Base-by-base conservation (phyloP, 176 grass and related monocot genomes). In the Tillandsia leiboldiana region DNA sequence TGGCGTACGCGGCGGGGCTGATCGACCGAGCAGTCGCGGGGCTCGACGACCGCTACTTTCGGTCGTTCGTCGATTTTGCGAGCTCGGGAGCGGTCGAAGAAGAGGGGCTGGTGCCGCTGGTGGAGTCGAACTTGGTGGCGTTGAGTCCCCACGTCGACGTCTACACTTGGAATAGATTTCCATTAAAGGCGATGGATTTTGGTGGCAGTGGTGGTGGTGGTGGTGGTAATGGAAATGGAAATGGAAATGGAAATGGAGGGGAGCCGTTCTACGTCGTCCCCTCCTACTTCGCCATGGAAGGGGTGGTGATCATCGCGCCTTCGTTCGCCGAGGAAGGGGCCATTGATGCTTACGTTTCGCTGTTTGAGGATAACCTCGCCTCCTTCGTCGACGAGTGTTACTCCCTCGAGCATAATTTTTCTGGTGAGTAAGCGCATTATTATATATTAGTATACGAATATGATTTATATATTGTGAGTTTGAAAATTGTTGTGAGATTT, bases 111-210 rank as follows among this genome's bases (percentile, higher is more conserved):
- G 83, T 71, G 51, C 48, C 74, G 51, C 85, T 80, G 17, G 83
- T 86, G 1, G 74, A 83, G 51, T 33, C 78, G 61, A 52, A 65
- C 11, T 74, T 78, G 73, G 69, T 62, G 61, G 82, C 70, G 70
- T 27, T 83, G 2, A 80, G 85, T 61, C 90, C 90, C 4, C 18
- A 92, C 77, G 17, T 92, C 47, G 89, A 92, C 76, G 89, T 92
- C 2, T 77, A 92, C 59, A 83, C 82, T 65, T 92, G 89, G 89
- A 61, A 85, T 1, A 74, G 75, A 7, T 75, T 92, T 18, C 89
- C 89, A 3, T 85, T 92, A 66, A 61, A 83, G 51, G 76, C 78
- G 69, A 73, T 57, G 13, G 72, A 85, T 72, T 85, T 85, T 23
- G 83, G 83, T 12, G 64, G 77, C 8, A 6, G 3, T 3, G 29